Base-by-base conservation (phyloP, 2,329 filamentous ascomycete genomes). In the Aspergillus sp. region DNA sequence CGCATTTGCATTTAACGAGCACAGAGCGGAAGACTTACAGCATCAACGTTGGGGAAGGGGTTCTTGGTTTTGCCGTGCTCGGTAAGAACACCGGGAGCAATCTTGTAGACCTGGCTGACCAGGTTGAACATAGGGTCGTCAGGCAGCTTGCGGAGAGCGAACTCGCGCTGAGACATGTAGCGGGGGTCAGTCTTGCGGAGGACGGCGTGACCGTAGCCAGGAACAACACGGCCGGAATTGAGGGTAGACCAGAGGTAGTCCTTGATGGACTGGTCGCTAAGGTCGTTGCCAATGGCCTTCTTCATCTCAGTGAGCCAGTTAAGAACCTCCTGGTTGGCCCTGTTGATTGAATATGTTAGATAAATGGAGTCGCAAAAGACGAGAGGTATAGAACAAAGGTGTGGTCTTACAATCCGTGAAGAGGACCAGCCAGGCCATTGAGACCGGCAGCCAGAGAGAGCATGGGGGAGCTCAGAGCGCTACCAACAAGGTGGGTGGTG, bases 41-140 rank as follows among this genome's bases (percentile, higher is more conserved):
- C 93, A 75, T 98, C 93, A 74, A 98, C 93, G 84, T 98, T 98
- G 80, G 95, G 95, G 86, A 85, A 98, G 67, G 93, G 93, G 90
- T 98, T 97, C 90, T 98, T 98, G 85, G 93, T 98, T 91, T 99
- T 99, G 83, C 95, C 95, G 84, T 99, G 95, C 88, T 99, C 92
- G 67, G 95, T 99, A 77, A 99, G 85, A 71, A 99, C 95, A 73
- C 89, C 90, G 65, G 95, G 95, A 65, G 95, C 95, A 72, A 99
- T 98, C 91, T 99, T 99, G 90, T 98, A 99, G 70, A 99, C 95
- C 84, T 99, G 95, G 86, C 90, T 96, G 82, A 99, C 95, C 69
- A 99, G 90, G 87, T 99, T 92, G 91, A 97, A 99, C 93, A 99
- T 96, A 72, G 93, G 93, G 85, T 98, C 95, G 73, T 96, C 85